Base-by-base conservation (phyloP, 768 basidiomycete species). In the Russula compacta region DNA sequence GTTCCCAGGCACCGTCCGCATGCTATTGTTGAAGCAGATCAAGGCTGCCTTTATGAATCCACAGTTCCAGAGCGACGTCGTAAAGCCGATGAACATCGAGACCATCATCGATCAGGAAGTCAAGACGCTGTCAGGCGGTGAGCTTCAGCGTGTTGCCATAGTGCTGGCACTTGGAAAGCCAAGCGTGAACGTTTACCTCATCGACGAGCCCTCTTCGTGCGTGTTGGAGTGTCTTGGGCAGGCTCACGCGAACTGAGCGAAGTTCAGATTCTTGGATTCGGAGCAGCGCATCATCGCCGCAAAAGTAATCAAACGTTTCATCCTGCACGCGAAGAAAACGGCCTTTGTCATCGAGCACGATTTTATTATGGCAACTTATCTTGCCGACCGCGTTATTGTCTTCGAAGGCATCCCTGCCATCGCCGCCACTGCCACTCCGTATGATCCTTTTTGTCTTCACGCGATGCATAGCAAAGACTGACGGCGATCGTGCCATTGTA, bases 291-390 rank as follows among this genome's bases (percentile, higher is more conserved):
- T 99, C 72, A 92, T 95, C 66, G 91, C 95, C 17, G 87, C 87
- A 71, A 95, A 98, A 72, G 94, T 98, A 68, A 98, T 99, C 78
- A 98, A 99, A 75, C 86, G 95, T 51, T 98, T 95, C 75, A 92
- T 99, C 69, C 84, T 98, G 35, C 90, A 97, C 70, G 83, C 93
- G 14, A 97, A 97, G 79, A 94, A 95, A 77, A 98, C 95, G 1
- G 97, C 97, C 0, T 98, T 99, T 73, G 83, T 99, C 68, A 98
- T 99, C 70, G 97, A 99, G 81, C 97, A 99, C 84, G 95, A 98
- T 78, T 98, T 99, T 74, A 97, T 98, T 78, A 98, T 98, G 95
- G 95, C 95, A 4, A 98, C 95, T 2, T 98, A 99, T 74, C 89
- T 99, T 58, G 95, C 97, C 44, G 97, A 99, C 72, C 89, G 95